Evolutionary conservation across 2,329 filamentous ascomycete genomes (phyloP).

Genomic region (Penicillium thymicola): DNA sequence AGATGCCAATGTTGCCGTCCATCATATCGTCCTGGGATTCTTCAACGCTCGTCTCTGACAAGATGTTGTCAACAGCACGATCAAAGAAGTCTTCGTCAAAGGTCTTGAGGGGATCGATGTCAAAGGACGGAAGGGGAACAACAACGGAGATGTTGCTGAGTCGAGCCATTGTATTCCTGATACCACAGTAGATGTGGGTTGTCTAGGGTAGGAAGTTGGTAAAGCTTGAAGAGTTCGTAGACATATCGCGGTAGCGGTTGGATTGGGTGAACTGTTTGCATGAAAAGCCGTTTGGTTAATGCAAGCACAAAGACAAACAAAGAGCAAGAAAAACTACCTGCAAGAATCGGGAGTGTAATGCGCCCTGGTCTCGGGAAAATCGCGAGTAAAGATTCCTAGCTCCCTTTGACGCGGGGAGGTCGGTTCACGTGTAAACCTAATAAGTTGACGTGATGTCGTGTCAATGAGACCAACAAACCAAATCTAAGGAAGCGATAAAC

Average conservation of each 20-base stretch:
- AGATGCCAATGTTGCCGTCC: background rate
- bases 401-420: background rate
- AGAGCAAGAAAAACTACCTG: background rate
- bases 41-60: constrained; percentile 24
- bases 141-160: constrained; percentile 15
- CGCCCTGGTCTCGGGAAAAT: background rate
- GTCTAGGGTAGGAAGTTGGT: background rate
- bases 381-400: background rate
- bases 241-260: background rate
- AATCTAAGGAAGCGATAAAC: background rate
- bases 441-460: background rate
- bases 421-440: background rate
- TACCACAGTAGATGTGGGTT: background rate
- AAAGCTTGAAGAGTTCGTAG: background rate
- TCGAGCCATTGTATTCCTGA: background rate
- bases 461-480: background rate
- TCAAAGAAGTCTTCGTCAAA: constrained; percentile 19
- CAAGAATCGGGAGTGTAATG: background rate
- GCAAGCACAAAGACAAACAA: background rate
- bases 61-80: constrained; percentile 23
- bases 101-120: constrained; percentile 20
- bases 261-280: background rate
- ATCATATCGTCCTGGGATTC: background rate
- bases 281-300: background rate
- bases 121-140: constrained; percentile 18